Percentiles rank a stretch among this genome's conserved stretches.
phyloP scores from a whole-genome alignment of 2,329 filamentous ascomycete species.

The Fusarium sublunatum region DNA sequence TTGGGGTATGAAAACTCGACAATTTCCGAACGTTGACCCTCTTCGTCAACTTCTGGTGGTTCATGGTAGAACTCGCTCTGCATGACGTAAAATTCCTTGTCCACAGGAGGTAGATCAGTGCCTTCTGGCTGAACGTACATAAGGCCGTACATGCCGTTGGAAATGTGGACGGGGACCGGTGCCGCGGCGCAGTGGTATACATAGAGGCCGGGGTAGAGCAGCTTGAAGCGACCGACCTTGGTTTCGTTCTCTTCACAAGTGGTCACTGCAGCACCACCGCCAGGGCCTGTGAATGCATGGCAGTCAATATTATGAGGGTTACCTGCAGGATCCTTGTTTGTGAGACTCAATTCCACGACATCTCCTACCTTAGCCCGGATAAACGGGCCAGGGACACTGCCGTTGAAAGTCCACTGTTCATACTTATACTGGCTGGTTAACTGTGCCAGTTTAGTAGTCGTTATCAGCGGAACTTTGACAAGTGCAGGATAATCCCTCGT shows the following conservation, averaged over 20 bases:
- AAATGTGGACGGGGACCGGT: no score
- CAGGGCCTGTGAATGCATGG: slow-evolving; percentile 25
- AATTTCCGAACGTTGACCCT: slow-evolving; percentile 19
- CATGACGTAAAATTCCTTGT: slow-evolving; percentile 32
- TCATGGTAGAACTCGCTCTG: slow-evolving; percentile 35
- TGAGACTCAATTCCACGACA: slow-evolving; percentile 20
- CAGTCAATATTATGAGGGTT: slow-evolving; percentile 30
- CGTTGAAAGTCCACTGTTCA: slow-evolving; percentile 31
- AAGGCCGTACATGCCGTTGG: not conserved
- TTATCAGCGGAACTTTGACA: not conserved
- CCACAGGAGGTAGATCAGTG: slow-evolving; percentile 13
- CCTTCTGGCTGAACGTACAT: slow-evolving; percentile 27
- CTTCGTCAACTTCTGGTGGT: slow-evolving; percentile 22
- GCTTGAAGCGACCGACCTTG: slow-evolving; percentile 23
- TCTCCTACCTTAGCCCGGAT: slow-evolving; percentile 25
- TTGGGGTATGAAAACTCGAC: slow-evolving; percentile 31
- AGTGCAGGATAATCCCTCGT: not conserved
- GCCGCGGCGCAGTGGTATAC: slow-evolving; percentile 6
- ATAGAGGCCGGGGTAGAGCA: slow-evolving; percentile 27
- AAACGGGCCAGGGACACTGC: slow-evolving; percentile 26
- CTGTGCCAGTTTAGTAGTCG: slow-evolving; percentile 22
- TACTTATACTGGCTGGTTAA: slow-evolving; percentile 29
- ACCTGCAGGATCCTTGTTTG: not conserved
- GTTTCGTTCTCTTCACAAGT: slow-evolving; percentile 29
- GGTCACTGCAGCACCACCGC: slow-evolving; percentile 26